Evolutionary conservation across 169 alveolate genomes (phyloP).

Genomic region (Theileria parva): DNA sequence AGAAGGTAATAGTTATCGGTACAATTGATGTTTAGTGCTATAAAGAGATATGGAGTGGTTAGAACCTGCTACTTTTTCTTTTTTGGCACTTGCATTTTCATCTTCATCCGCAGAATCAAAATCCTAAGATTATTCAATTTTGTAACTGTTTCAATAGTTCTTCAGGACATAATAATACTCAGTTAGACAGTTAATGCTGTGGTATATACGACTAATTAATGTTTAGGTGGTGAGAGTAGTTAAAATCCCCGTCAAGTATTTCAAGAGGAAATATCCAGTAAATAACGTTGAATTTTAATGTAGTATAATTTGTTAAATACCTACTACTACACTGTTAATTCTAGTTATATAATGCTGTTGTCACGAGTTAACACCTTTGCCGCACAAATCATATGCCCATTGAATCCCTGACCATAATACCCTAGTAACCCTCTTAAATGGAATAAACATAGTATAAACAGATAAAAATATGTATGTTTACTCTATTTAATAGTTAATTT

Average conservation of each 20-base stretch:
- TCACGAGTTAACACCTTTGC: neutral
- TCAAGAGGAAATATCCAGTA: neutral
- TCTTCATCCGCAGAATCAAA: slow-evolving; percentile 52
- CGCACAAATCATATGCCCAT: neutral
- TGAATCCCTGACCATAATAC: too few species aligned
- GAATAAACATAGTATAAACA: neutral
- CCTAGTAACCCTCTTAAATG: too few species aligned
- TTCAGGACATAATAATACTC: neutral
- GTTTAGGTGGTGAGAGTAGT: neutral
- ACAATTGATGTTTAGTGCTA: slow-evolving; percentile 27
- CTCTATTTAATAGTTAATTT: too few species aligned
- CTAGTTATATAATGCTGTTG: neutral
- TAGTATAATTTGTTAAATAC: neutral
- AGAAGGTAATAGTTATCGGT: slow-evolving; percentile 26
- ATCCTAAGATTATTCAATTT: slow-evolving; percentile 24
- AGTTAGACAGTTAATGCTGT: neutral
- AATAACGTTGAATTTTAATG: neutral
- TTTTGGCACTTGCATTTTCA: slow-evolving; percentile 44
- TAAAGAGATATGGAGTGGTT: slow-evolving; percentile 63
- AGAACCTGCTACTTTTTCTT: slow-evolving; percentile 54
- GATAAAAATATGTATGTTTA: too few species aligned
- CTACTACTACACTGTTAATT: neutral
- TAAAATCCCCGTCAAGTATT: neutral
- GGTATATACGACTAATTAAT: neutral
- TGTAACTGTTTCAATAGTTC: slow-evolving; percentile 18